Evolutionary conservation across 345 rosid species (phyloP).

Genomic region (Limnanthes douglasii): DNA sequence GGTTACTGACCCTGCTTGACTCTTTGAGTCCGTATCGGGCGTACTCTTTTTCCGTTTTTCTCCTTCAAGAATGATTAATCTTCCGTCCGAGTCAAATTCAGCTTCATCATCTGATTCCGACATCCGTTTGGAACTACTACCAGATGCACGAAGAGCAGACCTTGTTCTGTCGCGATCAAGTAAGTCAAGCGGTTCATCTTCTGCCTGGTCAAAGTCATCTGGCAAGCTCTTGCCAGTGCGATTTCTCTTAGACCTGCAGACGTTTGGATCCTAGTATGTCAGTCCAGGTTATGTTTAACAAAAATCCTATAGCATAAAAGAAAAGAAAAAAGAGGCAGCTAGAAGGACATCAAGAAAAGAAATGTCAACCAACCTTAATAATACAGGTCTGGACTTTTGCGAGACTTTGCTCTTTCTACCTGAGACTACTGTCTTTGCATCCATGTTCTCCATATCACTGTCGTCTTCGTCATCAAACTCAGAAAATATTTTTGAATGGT

Average conservation of each 20-base stretch:
- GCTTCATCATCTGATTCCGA: slow-evolving; percentile 68
- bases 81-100: slow-evolving; percentile 76
- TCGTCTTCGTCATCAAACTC: slow-evolving; percentile 63
- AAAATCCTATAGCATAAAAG: slow-evolving; percentile 2
- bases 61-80: slow-evolving; percentile 48
- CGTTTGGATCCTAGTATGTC: not conserved
- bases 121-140: slow-evolving; percentile 35
- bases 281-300: too few relatives aligned
- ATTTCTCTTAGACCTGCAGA: slow-evolving; percentile 36
- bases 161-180: slow-evolving; percentile 70
- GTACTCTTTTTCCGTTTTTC: slow-evolving; percentile 28
- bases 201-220: slow-evolving; percentile 51
- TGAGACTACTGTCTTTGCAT: slow-evolving; percentile 26
- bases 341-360: too few relatives aligned
- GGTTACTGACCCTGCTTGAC: slow-evolving; percentile 32
- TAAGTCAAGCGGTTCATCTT: slow-evolving; percentile 86
- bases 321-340: slow-evolving; percentile 1
- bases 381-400: slow-evolving; percentile 33
- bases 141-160: slow-evolving; percentile 55
- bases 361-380: slow-evolving; percentile 39
- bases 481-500: slow-evolving; percentile 86
- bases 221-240: slow-evolving; percentile 54
- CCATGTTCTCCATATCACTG: slow-evolving; percentile 39
- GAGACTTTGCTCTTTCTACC: slow-evolving; percentile 27
- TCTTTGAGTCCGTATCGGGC: slow-evolving; percentile 37